phyloP scores from a whole-genome alignment of 2,329 filamentous ascomycete species.

The Colletotrichum sp. region DNA sequence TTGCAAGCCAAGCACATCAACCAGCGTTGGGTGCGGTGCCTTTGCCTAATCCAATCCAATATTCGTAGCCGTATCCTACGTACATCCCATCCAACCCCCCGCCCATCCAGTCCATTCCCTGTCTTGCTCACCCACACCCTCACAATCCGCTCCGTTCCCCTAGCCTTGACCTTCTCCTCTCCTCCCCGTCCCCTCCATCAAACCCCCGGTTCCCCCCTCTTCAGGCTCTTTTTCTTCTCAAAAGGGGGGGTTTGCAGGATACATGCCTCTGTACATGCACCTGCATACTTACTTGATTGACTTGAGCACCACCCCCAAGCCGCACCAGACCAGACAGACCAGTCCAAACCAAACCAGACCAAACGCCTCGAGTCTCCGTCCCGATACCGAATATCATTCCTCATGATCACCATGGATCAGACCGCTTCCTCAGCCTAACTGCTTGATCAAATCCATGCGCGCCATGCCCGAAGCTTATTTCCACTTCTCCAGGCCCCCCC shows the following conservation, averaged over 20 bases:
- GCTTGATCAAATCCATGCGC: conserved; percentile 7
- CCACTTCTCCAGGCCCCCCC: conserved; percentile 5
- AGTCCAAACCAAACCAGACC: neutral
- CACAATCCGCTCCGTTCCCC: neutral
- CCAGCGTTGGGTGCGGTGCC: neutral
- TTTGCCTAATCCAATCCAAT: neutral
- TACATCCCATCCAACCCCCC: neutral
- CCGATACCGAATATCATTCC: neutral
- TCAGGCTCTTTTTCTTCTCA: neutral
- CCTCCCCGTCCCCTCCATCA: neutral
- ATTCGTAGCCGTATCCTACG: neutral
- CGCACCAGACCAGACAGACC: neutral
- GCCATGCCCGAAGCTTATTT: conserved; percentile 18
- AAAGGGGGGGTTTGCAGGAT: neutral
- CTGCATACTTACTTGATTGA: neutral
- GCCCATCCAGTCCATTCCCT: conserved; percentile 4
- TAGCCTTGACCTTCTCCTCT: neutral
- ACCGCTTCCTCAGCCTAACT: conserved; percentile 9
- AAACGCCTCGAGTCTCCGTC: conserved; percentile 7
- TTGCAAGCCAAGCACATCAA: neutral
- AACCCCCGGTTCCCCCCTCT: neutral
- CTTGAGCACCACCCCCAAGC: neutral
- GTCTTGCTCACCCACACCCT: neutral
- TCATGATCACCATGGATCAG: conserved; percentile 6
- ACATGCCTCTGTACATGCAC: neutral